phyloP scores from a whole-genome alignment of 345 rosid species.

The Lepidium sativum region DNA sequence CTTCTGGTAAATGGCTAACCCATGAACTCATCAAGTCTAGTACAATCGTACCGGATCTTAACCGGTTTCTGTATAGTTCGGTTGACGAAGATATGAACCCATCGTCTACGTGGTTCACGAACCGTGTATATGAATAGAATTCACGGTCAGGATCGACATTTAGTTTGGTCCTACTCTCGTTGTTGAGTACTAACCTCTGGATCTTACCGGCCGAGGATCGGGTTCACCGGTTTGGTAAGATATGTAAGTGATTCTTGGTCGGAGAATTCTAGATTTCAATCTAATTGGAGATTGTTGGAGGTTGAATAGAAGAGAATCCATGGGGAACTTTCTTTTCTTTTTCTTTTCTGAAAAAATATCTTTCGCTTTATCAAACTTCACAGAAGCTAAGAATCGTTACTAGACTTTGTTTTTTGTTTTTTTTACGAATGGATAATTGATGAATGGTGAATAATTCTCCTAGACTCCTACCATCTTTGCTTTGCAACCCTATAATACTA shows the following conservation, averaged over 20 bases:
- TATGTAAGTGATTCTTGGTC: constrained; percentile 23
- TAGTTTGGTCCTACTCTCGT: constrained; percentile 60
- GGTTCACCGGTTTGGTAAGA: constrained; percentile 29
- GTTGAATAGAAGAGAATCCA: constrained; percentile 25
- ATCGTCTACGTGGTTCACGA: constrained; percentile 81
- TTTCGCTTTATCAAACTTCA: constrained; percentile 6
- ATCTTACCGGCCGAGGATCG: constrained; percentile 45
- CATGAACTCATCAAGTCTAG: constrained; percentile 92
- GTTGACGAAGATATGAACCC: constrained; percentile 64
- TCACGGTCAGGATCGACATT: constrained; percentile 48
- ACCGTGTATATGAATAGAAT: constrained; percentile 64
- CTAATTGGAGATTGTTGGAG: constrained; percentile 21
- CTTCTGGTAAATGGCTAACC: constrained; percentile 77
- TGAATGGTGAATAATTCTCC: constrained; percentile 6
- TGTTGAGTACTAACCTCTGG: constrained; percentile 57
- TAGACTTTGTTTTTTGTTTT: background rate
- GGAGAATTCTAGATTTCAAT: constrained; percentile 10
- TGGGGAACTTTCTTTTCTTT: background rate
- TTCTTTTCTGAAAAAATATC: background rate
- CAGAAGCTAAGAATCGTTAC: constrained; percentile 13
- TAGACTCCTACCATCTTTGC: background rate
- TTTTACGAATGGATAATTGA: background rate
- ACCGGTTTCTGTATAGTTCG: constrained; percentile 45
- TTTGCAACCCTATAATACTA: background rate
- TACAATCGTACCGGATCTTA: constrained; percentile 58